phyloP scores from a whole-genome alignment of 108 stramenopile species.

The Skeletonema costatum region DNA sequence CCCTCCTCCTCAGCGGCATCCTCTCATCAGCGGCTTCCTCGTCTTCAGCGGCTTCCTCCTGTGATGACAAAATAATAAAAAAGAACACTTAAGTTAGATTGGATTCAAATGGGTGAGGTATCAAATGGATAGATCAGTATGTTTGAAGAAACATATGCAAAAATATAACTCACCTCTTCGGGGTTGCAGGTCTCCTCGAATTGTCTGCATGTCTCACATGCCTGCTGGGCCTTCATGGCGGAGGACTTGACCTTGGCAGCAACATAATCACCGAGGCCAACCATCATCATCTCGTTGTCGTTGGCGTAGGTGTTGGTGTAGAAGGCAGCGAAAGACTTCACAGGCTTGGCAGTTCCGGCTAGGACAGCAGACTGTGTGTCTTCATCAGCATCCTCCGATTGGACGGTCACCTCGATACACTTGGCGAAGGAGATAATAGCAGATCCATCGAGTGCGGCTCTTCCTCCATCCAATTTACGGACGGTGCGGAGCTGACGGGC shows the following conservation, averaged over 20 bases:
- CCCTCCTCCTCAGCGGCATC: background rate
- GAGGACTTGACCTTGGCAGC: background rate
- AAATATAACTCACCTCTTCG: background rate
- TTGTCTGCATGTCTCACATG: background rate
- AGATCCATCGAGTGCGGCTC: background rate
- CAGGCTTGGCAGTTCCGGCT: background rate
- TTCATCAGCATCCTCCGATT: background rate
- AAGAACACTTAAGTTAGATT: background rate
- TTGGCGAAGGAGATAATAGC: background rate
- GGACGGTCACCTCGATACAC: background rate
- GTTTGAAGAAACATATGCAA: background rate
- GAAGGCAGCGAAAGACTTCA: background rate
- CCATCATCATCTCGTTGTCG: background rate
- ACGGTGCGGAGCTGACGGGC: background rate
- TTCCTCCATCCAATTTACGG: background rate
- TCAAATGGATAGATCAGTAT: no score
- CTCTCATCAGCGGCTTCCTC: no score
- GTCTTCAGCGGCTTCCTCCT: background rate
- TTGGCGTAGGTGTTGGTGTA: background rate
- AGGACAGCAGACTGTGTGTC: background rate
- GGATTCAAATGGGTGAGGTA: no score
- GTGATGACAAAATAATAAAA: background rate
- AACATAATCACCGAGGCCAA: background rate
- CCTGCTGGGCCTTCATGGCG: background rate
- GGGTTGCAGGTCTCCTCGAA: background rate